A percentile compares a stretch with the other conserved stretches of the same genome.
phyloP scores from a whole-genome alignment of 176 grass and related monocot genomes.

The Dendrocalamus sinicus region DNA sequence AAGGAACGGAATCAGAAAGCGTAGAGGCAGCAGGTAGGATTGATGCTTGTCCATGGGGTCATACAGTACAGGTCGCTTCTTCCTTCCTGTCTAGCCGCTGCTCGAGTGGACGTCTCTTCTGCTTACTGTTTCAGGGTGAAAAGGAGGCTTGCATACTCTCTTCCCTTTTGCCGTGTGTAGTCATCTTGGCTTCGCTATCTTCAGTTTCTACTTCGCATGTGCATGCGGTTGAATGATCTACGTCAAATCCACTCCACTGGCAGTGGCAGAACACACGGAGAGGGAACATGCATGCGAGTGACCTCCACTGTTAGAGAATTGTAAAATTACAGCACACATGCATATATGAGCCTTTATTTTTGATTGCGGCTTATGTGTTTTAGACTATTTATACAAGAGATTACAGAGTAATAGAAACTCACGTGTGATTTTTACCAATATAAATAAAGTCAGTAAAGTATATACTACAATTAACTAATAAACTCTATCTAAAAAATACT shows the following conservation, averaged over 20 bases:
- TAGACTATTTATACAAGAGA: too few relatives aligned
- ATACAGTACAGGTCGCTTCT: not conserved
- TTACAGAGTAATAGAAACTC: too few relatives aligned
- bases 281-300: not conserved
- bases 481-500: too few relatives aligned
- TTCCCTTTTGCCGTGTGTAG: not conserved
- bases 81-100: not conserved
- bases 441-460: too few relatives aligned
- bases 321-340: not conserved
- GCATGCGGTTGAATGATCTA: not conserved
- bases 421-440: too few relatives aligned
- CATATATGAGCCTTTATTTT: too few relatives aligned
- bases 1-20: not conserved
- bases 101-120: not conserved
- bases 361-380: too few relatives aligned
- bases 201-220: not conserved
- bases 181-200: not conserved
- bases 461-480: too few relatives aligned
- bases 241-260: not conserved
- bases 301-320: not conserved
- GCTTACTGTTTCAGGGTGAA: not conserved
- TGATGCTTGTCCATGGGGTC: not conserved
- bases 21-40: not conserved
- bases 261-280: not conserved
- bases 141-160: not conserved